Evolutionary conservation across 2,329 filamentous ascomycete genomes (phyloP).

Genomic region (Septoria linicola): DNA sequence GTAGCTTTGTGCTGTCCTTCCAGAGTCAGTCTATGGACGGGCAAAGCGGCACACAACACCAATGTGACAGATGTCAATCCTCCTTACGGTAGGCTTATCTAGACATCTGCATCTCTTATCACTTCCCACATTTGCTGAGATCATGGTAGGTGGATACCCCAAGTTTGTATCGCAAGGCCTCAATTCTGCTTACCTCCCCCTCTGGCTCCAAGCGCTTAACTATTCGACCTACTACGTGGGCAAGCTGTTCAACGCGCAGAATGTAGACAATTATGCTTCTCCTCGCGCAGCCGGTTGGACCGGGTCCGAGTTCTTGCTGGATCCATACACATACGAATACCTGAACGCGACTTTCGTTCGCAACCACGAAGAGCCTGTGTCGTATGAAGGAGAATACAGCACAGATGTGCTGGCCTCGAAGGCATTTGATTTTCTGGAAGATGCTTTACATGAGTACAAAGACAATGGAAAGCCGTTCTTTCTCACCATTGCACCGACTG

Average conservation of each 20-base stretch:
- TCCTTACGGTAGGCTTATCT: slow-evolving; percentile 49
- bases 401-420: slow-evolving; percentile 62
- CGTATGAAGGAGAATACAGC: slow-evolving; percentile 56
- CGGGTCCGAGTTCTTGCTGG: slow-evolving; percentile 47
- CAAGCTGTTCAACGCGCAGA: slow-evolving; percentile 70
- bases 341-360: slow-evolving; percentile 64
- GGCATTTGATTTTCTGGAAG: slow-evolving; percentile 60
- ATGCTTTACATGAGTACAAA: slow-evolving; percentile 50
- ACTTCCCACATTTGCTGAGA: not conserved
- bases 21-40: slow-evolving; percentile 64
- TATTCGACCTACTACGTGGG: slow-evolving; percentile 72
- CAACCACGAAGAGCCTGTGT: slow-evolving; percentile 57
- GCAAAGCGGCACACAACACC: slow-evolving; percentile 66
- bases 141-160: slow-evolving; percentile 54
- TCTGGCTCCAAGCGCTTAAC: slow-evolving; percentile 68
- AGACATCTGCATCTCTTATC: not conserved
- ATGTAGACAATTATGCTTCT: slow-evolving; percentile 59
- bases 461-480: slow-evolving; percentile 59
- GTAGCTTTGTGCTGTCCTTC: slow-evolving; percentile 68
- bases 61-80: slow-evolving; percentile 63
- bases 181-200: slow-evolving; percentile 66
- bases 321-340: slow-evolving; percentile 68
- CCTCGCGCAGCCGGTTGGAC: slow-evolving; percentile 61
- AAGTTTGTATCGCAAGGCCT: slow-evolving; percentile 65
- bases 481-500: slow-evolving; percentile 63